Evolutionary conservation across 805 yeast genomes (phyloP).

Genomic region (Candida nanaspora): DNA sequence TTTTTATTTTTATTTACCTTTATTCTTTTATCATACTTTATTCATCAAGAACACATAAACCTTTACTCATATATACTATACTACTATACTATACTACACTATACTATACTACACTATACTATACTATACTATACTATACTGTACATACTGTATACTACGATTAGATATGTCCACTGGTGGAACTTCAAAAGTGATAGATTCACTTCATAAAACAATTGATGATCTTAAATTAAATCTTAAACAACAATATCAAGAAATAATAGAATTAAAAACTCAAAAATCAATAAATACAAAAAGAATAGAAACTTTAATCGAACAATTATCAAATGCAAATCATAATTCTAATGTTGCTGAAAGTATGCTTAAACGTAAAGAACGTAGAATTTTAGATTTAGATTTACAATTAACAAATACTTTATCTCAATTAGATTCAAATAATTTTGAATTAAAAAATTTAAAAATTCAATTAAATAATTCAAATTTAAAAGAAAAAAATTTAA

Average conservation of each 20-base stretch:
- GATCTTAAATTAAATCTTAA: constrained; percentile 13
- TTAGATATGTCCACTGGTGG: constrained; percentile 1
- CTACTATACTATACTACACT: neutral
- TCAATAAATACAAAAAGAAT: constrained; percentile 36
- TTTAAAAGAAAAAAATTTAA: constrained; percentile 34
- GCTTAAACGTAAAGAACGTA: constrained; percentile 61
- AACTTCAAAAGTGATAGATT: constrained; percentile 27
- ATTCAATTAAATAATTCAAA: constrained; percentile 41
- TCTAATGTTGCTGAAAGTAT: constrained; percentile 67
- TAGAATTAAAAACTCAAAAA: constrained; percentile 47
- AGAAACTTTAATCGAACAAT: constrained; percentile 54
- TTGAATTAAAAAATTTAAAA: constrained; percentile 43
- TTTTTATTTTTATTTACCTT: neutral
- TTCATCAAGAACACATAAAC: neutral
- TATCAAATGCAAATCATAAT: constrained; percentile 69
- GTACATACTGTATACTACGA: neutral
- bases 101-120: neutral
- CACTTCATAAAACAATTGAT: constrained; percentile 25
- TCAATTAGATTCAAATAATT: constrained; percentile 39
- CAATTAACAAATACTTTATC: constrained; percentile 43
- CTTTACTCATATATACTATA: too few relatives aligned
- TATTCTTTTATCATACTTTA: too few relatives aligned
- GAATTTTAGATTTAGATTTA: constrained; percentile 58
- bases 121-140: neutral
- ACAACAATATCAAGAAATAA: constrained; percentile 22